phyloP scores from a whole-genome alignment of 768 basidiomycete species.

The Boletus sp. region DNA sequence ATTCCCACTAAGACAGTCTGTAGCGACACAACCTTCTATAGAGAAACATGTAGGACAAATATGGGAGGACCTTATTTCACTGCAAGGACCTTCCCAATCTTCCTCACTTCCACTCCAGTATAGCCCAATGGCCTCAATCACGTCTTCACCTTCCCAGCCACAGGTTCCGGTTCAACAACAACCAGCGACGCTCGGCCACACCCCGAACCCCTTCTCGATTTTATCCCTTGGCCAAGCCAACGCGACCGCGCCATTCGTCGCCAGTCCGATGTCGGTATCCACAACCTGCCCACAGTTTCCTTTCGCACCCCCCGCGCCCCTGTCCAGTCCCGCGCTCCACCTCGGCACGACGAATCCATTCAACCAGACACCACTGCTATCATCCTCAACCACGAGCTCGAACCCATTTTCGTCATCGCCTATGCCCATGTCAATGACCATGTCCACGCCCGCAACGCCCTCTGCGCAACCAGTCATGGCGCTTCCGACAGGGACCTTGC shows the following conservation, averaged over 20 bases:
- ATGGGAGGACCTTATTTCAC: conserved; percentile 59
- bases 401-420: conserved; percentile 18
- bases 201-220: conserved; percentile 23
- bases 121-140: not conserved
- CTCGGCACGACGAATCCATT: conserved; percentile 20
- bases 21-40: conserved; percentile 9
- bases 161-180: conserved; percentile 14
- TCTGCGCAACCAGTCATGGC: conserved; percentile 9
- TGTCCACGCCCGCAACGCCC: conserved; percentile 9
- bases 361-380: conserved; percentile 3
- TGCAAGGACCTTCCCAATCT: conserved; percentile 39
- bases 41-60: conserved; percentile 35
- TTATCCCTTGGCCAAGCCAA: conserved; percentile 9
- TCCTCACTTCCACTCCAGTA: conserved; percentile 51
- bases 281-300: conserved; percentile 1
- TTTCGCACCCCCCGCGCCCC: conserved; percentile 1
- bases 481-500: conserved; percentile 1
- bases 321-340: conserved; percentile 15
- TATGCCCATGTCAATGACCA: not conserved
- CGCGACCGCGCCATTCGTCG: not conserved
- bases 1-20: conserved; percentile 5
- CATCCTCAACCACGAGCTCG: not conserved
- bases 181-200: not conserved
- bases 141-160: conserved; percentile 14
- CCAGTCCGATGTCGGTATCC: conserved; percentile 10